Base-by-base conservation (phyloP, 2,329 filamentous ascomycete genomes). In the Zalaria obscura region DNA sequence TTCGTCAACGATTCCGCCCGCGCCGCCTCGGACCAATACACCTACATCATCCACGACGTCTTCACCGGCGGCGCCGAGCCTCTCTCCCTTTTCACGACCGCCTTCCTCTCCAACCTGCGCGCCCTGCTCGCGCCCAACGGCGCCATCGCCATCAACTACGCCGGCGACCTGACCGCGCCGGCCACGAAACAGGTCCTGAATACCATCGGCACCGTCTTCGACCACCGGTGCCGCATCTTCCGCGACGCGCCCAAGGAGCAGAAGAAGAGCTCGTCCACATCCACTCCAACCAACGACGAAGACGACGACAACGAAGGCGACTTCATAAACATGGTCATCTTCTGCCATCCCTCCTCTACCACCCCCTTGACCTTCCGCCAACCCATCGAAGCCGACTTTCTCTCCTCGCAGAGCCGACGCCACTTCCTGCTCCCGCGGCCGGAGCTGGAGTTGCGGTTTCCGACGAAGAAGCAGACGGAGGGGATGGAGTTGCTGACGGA, bases 51-150 rank as follows among this genome's bases (percentile, higher is more conserved):
- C 41, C 91, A 98, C 59, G 91, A 98, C 52, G 91, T 98, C 25
- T 98, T 98, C 59, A 98, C 91, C 1, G 91, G 91, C 25, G 91
- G 91, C 40, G 88, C 87, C 0, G 91, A 96, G 59, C 91, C 91
- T 0, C 76, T 88, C 3, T 70, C 79, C 5, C 75, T 98, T 5
- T 98, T 98, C 62, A 96, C 88, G 0, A 60, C 78, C 4, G 81
- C 91, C 51, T 96, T 98, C 54, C 64, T 98, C 35, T 62, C 73
- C 40, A 76, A 80, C 4, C 68, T 98, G 1, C 66, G 75, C 48
- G 59, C 70, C 4, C 71, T 96, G 5, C 69, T 98, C 36, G 83
- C 77, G 48, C 75, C 80, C 0, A 73, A 84, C 40, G 91, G 91
- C 35, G 80, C 84, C 9, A 80, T 95, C 52, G 89, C 88, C 4